A percentile compares a stretch with the other conserved stretches of the same genome.
phyloP scores from a whole-genome alignment of 2,329 filamentous ascomycete species.

The Coleophoma cylindrospora region DNA sequence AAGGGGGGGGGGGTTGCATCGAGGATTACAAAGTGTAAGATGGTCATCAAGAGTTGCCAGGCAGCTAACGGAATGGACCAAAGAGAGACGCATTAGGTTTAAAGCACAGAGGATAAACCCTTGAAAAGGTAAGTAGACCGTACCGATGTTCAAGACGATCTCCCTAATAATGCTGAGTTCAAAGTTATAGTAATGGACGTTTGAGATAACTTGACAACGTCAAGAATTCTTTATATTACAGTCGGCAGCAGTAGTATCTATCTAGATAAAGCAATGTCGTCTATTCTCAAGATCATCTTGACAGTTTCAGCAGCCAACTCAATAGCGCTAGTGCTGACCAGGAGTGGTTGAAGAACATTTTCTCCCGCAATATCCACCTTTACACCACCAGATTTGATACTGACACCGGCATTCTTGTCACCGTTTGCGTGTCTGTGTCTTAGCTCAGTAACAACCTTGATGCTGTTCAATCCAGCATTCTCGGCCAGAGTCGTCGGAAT shows the following conservation, averaged over 20 bases:
- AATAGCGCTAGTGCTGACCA: constrained; percentile 96
- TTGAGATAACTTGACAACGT: too few species aligned
- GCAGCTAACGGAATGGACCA: not conserved
- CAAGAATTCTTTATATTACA: not conserved
- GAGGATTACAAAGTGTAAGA: not conserved
- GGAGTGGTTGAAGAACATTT: constrained; percentile 90
- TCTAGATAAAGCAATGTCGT: constrained; percentile 60
- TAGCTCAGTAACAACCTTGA: constrained; percentile 96
- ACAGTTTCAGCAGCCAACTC: constrained; percentile 93
- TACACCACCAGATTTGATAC: constrained; percentile 95
- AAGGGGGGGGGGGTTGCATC: not conserved
- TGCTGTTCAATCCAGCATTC: constrained; percentile 95
- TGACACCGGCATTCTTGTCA: constrained; percentile 93
- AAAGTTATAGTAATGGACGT: not conserved
- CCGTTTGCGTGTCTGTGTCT: constrained; percentile 91
- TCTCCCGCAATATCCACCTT: constrained; percentile 96
- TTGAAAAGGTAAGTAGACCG: not conserved
- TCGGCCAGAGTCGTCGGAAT: constrained; percentile 95
- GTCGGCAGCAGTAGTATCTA: constrained; percentile 21
- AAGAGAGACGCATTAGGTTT: not conserved
- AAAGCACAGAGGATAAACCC: not conserved
- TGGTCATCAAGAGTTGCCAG: not conserved
- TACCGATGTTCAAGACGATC: not conserved
- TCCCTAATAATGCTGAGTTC: not conserved
- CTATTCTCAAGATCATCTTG: constrained; percentile 54